Evolutionary conservation across 1,284 basidiomycete genomes (phyloP).

Genomic region (Malassezia globosa): DNA sequence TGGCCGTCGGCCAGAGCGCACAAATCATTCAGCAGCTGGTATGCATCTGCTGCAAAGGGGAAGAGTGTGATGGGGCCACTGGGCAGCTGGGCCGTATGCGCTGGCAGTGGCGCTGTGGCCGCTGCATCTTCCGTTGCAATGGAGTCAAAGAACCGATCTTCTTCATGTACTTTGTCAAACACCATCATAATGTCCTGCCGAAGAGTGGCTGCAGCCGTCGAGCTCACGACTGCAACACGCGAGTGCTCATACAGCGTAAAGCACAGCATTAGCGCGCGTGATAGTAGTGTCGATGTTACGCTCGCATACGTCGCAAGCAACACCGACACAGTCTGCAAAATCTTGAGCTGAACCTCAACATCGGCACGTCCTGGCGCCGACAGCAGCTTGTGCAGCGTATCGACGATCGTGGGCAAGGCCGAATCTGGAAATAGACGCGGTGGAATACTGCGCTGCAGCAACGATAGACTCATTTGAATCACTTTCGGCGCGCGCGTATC

Average conservation of each 20-base stretch:
- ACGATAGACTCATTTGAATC: slow-evolving; percentile 77
- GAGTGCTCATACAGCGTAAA: slow-evolving; percentile 83
- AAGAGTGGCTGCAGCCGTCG: slow-evolving; percentile 88
- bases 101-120: slow-evolving; percentile 34
- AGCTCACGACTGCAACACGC: slow-evolving; percentile 86
- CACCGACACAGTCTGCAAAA: slow-evolving; percentile 38
- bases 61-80: slow-evolving; percentile 51
- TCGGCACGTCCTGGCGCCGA: slow-evolving; percentile 27
- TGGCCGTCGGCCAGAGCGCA: slow-evolving; percentile 52
- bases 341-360: slow-evolving; percentile 44
- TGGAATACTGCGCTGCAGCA: slow-evolving; percentile 77
- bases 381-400: slow-evolving; percentile 29
- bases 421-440: slow-evolving; percentile 51
- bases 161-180: slow-evolving; percentile 80
- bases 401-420: slow-evolving; percentile 21
- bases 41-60: slow-evolving; percentile 74
- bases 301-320: slow-evolving; percentile 31
- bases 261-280: slow-evolving; percentile 65
- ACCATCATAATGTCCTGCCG: slow-evolving; percentile 95
- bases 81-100: slow-evolving; percentile 32
- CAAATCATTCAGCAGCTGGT: slow-evolving; percentile 52
- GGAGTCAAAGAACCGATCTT: slow-evolving; percentile 52
- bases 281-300: slow-evolving; percentile 33
- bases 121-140: slow-evolving; percentile 41
- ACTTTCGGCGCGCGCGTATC: slow-evolving; percentile 87